Conservation (phyloP, 1,284 basidiomycete genomes). For the Puccinia hordei region DNA sequence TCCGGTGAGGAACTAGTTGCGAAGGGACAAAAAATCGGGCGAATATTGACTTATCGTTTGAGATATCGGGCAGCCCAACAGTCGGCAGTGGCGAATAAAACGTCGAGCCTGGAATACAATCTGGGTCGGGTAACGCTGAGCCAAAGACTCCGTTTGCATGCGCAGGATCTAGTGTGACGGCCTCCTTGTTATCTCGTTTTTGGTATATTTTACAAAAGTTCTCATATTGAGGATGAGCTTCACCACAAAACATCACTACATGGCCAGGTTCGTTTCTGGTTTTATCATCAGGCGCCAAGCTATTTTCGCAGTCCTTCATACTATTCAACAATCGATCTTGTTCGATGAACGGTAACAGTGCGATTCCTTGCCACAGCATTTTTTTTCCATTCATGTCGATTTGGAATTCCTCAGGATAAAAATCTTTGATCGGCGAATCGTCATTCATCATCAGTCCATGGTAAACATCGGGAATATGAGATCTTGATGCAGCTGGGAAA, state of each 20-base stretch:
- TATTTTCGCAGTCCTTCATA: slow-evolving; percentile 73
- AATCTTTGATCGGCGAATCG: slow-evolving; percentile 91
- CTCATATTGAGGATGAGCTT: slow-evolving; percentile 81
- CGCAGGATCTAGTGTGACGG: slow-evolving; percentile 68
- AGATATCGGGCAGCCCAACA: slow-evolving; percentile 70
- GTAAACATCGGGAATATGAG: slow-evolving; percentile 83
- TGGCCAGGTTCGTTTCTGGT: slow-evolving; percentile 82
- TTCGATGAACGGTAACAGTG: slow-evolving; percentile 94
- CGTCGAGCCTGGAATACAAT: slow-evolving; percentile 86
- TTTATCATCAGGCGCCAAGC: slow-evolving; percentile 78
- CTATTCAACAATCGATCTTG: slow-evolving; percentile 77
- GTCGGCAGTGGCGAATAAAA: slow-evolving; percentile 73
- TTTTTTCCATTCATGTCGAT: slow-evolving; percentile 99
- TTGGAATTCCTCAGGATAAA: slow-evolving; percentile 88
- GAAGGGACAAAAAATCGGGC: slow-evolving; percentile 86
- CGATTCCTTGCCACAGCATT: slow-evolving; percentile 99
- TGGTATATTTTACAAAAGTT: slow-evolving; percentile 84
- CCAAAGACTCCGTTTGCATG: slow-evolving; percentile 80
- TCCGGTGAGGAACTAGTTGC: slow-evolving; percentile 81
- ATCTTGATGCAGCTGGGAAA: slow-evolving; percentile 87
- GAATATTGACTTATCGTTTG: slow-evolving; percentile 81
- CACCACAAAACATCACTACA: slow-evolving; percentile 80
- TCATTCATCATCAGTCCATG: slow-evolving; percentile 84
- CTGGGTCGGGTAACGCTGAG: slow-evolving; percentile 76
- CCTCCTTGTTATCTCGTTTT: slow-evolving; percentile 75